A percentile compares a stretch with the other conserved stretches of the same genome.
Evolutionary conservation across 2,329 filamentous ascomycete genomes (phyloP).

Genomic region (Xylariaceae sp.): DNA sequence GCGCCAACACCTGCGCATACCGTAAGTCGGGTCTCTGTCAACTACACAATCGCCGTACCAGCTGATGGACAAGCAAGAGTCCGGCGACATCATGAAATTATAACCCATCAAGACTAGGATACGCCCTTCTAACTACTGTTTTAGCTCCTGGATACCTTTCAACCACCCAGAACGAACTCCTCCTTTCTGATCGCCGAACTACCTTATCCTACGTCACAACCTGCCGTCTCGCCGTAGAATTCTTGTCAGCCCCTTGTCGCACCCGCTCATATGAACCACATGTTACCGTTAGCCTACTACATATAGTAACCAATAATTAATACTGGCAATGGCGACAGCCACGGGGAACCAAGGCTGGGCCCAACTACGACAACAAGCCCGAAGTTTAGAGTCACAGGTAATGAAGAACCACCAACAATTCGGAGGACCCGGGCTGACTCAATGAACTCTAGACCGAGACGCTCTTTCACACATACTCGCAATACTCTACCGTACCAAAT

Average conservation of each 20-base stretch:
- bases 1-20: too few relatives aligned
- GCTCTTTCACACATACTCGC: constrained; percentile 84
- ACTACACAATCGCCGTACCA: too few relatives aligned
- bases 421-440: constrained; percentile 7
- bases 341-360: constrained; percentile 77
- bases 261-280: constrained; percentile 16
- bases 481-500: constrained; percentile 81
- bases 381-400: constrained; percentile 89
- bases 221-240: neutral
- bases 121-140: too few relatives aligned
- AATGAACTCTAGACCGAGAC: constrained; percentile 72
- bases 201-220: neutral
- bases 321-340: constrained; percentile 54
- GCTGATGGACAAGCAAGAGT: too few relatives aligned
- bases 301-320: neutral
- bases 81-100: too few relatives aligned
- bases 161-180: too few relatives aligned
- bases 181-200: neutral
- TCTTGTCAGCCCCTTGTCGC: neutral
- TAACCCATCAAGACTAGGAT: too few relatives aligned
- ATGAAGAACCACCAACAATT: neutral
- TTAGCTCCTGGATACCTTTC: too few relatives aligned
- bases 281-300: constrained; percentile 4
- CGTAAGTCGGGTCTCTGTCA: too few relatives aligned
- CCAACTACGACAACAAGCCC: constrained; percentile 90